These are phyloP conservation scores for Phragmites australis DNA, from an alignment of 176 grass and related monocot species.

Conservation along the genomic window DNA sequence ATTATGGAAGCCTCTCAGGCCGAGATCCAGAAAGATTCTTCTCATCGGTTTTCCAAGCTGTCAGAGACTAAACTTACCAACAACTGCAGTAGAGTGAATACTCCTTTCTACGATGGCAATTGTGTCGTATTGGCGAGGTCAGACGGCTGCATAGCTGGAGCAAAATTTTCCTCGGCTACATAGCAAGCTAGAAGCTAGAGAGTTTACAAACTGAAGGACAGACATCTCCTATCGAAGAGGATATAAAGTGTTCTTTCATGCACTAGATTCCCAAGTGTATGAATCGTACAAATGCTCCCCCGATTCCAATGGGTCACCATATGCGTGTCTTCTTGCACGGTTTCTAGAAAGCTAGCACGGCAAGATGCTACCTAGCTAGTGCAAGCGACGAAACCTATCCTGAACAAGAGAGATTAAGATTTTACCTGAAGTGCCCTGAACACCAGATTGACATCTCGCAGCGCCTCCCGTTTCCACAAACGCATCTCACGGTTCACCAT, in stretches of 20 bases:
- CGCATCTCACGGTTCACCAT: background rate
- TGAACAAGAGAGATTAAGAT: background rate
- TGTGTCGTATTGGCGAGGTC: slow-evolving; percentile 42
- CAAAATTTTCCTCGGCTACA: background rate
- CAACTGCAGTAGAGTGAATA: background rate
- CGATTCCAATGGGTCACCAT: background rate
- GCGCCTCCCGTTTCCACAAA: background rate
- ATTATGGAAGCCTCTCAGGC: slow-evolving; percentile 33
- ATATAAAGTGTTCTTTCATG: slow-evolving; percentile 47
- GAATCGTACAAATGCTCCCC: background rate
- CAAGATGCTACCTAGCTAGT: slow-evolving; percentile 33
- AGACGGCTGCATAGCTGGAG: slow-evolving; percentile 31
- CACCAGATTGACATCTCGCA: background rate
- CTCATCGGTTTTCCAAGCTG: slow-evolving; percentile 46
- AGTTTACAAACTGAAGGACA: slow-evolving; percentile 2
- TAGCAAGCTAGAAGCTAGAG: slow-evolving; percentile 15
- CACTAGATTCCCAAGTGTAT: slow-evolving; percentile 36
- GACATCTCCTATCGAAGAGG: slow-evolving; percentile 15
- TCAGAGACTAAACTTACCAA: slow-evolving; percentile 24
- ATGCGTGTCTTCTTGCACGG: slow-evolving; percentile 19
- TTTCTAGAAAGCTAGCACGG: slow-evolving; percentile 4
- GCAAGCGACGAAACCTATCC: too few relatives aligned
- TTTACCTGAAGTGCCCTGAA: too few relatives aligned
- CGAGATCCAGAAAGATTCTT: slow-evolving; percentile 57
- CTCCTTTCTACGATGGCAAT: slow-evolving; percentile 5